Percentiles rank a stretch among this genome's conserved stretches.
These are phyloP conservation scores for Clavariopsis aquatica DNA, from an alignment of 495 filamentous ascomycete genomes.

Conservation along the genomic window DNA sequence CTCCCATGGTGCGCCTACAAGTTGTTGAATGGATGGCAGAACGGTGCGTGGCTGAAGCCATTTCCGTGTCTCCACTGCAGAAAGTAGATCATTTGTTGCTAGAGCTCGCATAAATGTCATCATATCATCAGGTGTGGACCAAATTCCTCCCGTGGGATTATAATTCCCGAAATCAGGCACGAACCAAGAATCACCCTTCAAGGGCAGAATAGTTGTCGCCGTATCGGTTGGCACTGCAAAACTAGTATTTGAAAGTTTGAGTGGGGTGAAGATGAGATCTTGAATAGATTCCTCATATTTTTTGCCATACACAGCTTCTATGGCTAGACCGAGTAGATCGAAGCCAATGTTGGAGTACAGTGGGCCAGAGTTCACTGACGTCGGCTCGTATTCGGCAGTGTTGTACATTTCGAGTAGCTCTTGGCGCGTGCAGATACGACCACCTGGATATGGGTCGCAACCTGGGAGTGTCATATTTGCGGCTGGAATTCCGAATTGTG, in stretches of 20 bases:
- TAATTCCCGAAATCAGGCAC: slow-evolving; percentile 14
- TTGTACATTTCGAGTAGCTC: slow-evolving; percentile 15
- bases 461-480: neutral
- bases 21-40: slow-evolving; percentile 8
- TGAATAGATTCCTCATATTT: slow-evolving; percentile 5
- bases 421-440: slow-evolving; percentile 5
- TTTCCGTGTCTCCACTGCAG: neutral
- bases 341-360: slow-evolving; percentile 20
- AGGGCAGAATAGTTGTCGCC: neutral
- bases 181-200: slow-evolving; percentile 4
- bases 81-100: neutral
- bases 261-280: slow-evolving; percentile 16
- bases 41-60: slow-evolving; percentile 18
- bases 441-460: slow-evolving; percentile 11
- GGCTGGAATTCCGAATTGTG: neutral
- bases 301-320: slow-evolving; percentile 1
- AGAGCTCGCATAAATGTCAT: neutral
- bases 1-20: slow-evolving; percentile 24
- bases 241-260: neutral
- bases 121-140: slow-evolving; percentile 16
- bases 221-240: neutral
- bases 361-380: neutral
- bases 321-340: slow-evolving; percentile 16
- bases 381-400: neutral
- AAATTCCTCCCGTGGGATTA: slow-evolving; percentile 20